phyloP scores from a whole-genome alignment of 495 filamentous ascomycete genomes.

The Sordaria brevicollis region DNA sequence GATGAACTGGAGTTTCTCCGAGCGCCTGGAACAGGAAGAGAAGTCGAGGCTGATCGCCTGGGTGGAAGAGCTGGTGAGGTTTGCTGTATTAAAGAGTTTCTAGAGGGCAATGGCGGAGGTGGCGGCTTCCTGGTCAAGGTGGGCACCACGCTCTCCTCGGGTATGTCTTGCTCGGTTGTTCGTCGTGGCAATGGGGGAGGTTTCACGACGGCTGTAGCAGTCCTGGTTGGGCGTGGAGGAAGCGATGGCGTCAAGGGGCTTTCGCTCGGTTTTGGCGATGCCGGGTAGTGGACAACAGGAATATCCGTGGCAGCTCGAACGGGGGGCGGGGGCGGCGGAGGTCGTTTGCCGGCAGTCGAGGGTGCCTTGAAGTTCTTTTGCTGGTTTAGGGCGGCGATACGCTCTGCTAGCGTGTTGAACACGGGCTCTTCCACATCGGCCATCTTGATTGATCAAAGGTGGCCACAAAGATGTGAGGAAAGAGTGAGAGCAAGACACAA shows the following conservation, averaged over 20 bases:
- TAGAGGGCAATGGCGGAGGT: constrained; percentile 30
- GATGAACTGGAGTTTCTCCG: constrained; percentile 38
- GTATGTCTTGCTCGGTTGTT: constrained; percentile 19
- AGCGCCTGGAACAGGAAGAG: constrained; percentile 4
- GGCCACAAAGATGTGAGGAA: background rate
- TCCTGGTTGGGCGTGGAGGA: constrained; percentile 25
- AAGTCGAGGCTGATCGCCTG: constrained; percentile 25
- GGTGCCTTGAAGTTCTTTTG: constrained; percentile 39
- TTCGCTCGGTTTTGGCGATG: constrained; percentile 11
- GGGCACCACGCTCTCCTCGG: constrained; percentile 10
- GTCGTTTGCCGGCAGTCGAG: constrained; percentile 25
- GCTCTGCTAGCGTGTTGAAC: constrained; percentile 42
- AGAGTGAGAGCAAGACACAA: background rate
- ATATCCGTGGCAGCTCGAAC: constrained; percentile 11
- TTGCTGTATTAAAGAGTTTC: constrained; percentile 21
- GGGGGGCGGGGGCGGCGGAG: constrained; percentile 41
- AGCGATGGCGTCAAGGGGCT: constrained; percentile 20
- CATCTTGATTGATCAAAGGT: constrained; percentile 23
- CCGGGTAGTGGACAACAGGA: background rate
- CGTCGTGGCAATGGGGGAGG: constrained; percentile 31
- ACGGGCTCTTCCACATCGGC: constrained; percentile 44
- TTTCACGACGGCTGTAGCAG: constrained; percentile 8
- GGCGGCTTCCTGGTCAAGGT: constrained; percentile 12
- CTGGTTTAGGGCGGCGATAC: constrained; percentile 45
- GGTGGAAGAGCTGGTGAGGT: constrained; percentile 31